Evolutionary conservation across 2,329 filamentous ascomycete species (phyloP).

Genomic region (Talaromyces albobiverticillius): DNA sequence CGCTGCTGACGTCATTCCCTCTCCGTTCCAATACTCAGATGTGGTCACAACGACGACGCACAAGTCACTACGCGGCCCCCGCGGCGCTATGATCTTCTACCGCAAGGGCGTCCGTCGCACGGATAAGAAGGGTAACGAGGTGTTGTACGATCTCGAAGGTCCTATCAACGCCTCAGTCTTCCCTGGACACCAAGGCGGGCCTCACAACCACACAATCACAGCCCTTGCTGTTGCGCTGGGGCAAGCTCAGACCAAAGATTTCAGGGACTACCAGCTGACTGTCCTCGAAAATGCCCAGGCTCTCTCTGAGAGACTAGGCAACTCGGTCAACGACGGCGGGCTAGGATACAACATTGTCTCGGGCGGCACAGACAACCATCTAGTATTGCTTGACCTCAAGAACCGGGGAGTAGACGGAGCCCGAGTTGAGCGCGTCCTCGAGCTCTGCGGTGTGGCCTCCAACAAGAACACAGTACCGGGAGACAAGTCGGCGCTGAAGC

Average conservation of each 20-base stretch:
- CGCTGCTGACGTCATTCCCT: constrained; percentile 87
- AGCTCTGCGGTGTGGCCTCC: constrained; percentile 90
- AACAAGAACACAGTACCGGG: constrained; percentile 99
- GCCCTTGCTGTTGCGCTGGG: constrained; percentile 91
- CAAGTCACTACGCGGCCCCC: constrained; percentile 96
- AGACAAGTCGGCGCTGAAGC: constrained; percentile 88
- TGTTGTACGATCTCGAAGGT: constrained; percentile 86
- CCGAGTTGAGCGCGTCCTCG: constrained; percentile 83
- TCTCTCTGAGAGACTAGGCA: constrained; percentile 67
- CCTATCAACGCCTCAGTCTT: constrained; percentile 99
- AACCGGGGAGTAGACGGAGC: constrained; percentile 84
- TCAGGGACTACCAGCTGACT: constrained; percentile 89
- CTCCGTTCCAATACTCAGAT: constrained; percentile 88
- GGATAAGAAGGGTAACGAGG: constrained; percentile 89
- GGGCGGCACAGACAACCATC: constrained; percentile 95
- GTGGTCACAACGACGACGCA: constrained; percentile 98
- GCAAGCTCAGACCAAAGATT: constrained; percentile 86
- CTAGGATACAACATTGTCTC: constrained; percentile 93
- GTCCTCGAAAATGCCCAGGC: constrained; percentile 93
- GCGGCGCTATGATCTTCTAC: constrained; percentile 99
- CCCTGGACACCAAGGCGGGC: constrained; percentile 96
- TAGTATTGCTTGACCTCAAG: constrained; percentile 93
- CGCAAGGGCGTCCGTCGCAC: constrained; percentile 91
- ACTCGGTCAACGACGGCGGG: constrained; percentile 66
- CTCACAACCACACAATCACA: constrained; percentile 99